Conservation (phyloP, 2,329 filamentous ascomycete genomes). For the Diaporthe capsici region DNA sequence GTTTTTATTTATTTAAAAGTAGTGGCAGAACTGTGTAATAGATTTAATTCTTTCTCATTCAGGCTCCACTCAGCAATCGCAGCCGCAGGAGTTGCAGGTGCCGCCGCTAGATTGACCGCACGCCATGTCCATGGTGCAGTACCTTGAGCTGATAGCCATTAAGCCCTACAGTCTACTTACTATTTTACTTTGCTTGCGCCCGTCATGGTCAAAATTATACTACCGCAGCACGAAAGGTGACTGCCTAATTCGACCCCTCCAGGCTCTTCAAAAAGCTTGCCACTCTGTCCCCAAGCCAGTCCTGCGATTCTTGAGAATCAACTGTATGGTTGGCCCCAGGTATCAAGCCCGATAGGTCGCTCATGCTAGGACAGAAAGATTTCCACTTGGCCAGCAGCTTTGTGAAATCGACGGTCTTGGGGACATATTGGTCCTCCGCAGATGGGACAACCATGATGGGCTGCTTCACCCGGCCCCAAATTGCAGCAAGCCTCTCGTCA, state of each 20-base stretch:
- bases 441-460: constrained; percentile 77
- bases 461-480: constrained; percentile 76
- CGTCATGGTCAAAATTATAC: neutral
- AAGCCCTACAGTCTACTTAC: neutral
- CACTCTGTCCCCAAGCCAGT: constrained; percentile 65
- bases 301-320: constrained; percentile 58
- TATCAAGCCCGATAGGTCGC: constrained; percentile 66
- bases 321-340: constrained; percentile 68
- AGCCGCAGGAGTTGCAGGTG: too few species aligned
- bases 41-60: too few species aligned
- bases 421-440: constrained; percentile 76
- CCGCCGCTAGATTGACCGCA: too few species aligned
- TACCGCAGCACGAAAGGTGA: neutral
- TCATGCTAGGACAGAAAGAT: constrained; percentile 59
- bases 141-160: too few species aligned
- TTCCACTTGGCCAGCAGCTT: constrained; percentile 71
- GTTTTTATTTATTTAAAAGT: too few species aligned
- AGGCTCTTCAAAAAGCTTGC: constrained; percentile 59
- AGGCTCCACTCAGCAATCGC: too few species aligned
- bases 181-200: neutral
- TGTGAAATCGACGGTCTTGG: constrained; percentile 68
- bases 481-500: constrained; percentile 65
- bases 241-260: constrained; percentile 21
- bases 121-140: too few species aligned
- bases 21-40: too few species aligned